Base-by-base conservation (phyloP, 176 grass and related monocot species). In the Cenchrus americanus region DNA sequence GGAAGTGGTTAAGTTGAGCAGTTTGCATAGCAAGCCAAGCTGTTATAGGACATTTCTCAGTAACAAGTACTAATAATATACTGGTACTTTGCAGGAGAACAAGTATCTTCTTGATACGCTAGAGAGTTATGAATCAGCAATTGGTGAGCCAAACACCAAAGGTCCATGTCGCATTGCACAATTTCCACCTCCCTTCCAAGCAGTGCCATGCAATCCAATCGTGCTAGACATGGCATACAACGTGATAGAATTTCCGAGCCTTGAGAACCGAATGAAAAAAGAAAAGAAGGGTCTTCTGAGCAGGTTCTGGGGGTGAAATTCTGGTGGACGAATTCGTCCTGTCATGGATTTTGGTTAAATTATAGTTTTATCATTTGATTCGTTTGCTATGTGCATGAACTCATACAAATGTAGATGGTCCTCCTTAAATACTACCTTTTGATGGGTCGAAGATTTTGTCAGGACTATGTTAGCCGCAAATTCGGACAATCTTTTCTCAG, bases 191-290 rank as follows among this genome's bases (percentile, higher is more conserved):
- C 85, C 83, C 46, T 94, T 90, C 69, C 91, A 95, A 71, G 89
- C 89, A 14, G 87, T 90, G 75, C 89, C 91, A 49, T 99, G 93
- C 88, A 99, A 96, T 88, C 96, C 96, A 6, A 92, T 99, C 76
- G 96, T 99, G 65, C 87, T 99, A n/a, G 96, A 99, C 53, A 95
- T 96, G 80, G 96, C 89, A 30, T 96, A 96, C 83, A 92, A 86
- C 42, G 69, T 83, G 2, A 87, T 99, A 3, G 96, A 99, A 59
- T 99, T 99, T 73, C 93, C 96, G 5, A 94, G 82, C 73, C 81
- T 98, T 17, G 96, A 96, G 59, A 92, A 88, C 82, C 93, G 93
- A 66, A 96, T 99, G 91, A 99, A 99, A 86, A 99, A 97, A 74
- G 95, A 93, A 62, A 97, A 94, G 93, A 99, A 96, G 87, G 88